Conservation (phyloP, 345 rosid species). For the Citrus medica region DNA sequence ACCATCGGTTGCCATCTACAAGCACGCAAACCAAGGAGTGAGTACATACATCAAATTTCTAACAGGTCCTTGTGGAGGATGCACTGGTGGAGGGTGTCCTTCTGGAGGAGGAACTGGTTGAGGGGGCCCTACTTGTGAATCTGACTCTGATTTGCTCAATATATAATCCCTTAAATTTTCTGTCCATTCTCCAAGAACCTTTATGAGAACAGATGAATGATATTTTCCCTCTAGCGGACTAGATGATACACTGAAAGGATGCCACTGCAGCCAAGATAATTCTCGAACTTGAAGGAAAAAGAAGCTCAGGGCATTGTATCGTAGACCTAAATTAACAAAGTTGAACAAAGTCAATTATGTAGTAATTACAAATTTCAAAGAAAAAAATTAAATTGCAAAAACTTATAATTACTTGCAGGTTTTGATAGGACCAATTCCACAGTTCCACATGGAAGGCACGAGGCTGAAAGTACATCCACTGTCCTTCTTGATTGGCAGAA, state of each 20-base stretch:
- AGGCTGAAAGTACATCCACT: conserved; percentile 68
- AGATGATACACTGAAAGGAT: conserved; percentile 94
- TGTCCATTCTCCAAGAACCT: conserved; percentile 85
- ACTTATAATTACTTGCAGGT: conserved; percentile 53
- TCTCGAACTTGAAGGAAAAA: conserved; percentile 80
- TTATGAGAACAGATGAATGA: conserved; percentile 67
- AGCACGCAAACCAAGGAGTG: background rate
- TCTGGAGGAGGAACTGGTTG: background rate
- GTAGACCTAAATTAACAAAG: conserved; percentile 39
- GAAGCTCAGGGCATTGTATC: conserved; percentile 83
- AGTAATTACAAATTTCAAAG: background rate
- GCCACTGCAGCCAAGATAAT: conserved; percentile 96
- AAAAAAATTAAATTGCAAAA: background rate
- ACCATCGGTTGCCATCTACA: background rate
- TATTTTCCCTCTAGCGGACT: conserved; percentile 77
- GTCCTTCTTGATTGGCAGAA: conserved; percentile 82
- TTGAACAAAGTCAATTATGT: background rate
- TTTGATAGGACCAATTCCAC: conserved; percentile 68
- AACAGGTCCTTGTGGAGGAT: background rate
- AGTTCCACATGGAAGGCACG: conserved; percentile 77
- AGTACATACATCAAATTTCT: conserved; percentile 50
- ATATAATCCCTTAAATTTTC: conserved; percentile 52
- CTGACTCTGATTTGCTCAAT: conserved; percentile 30
- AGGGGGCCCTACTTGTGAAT: conserved; percentile 17
- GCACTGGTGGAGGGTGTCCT: background rate